Conservation (phyloP, 805 yeast species). For the Wickerhamomyces sydowiorum region DNA sequence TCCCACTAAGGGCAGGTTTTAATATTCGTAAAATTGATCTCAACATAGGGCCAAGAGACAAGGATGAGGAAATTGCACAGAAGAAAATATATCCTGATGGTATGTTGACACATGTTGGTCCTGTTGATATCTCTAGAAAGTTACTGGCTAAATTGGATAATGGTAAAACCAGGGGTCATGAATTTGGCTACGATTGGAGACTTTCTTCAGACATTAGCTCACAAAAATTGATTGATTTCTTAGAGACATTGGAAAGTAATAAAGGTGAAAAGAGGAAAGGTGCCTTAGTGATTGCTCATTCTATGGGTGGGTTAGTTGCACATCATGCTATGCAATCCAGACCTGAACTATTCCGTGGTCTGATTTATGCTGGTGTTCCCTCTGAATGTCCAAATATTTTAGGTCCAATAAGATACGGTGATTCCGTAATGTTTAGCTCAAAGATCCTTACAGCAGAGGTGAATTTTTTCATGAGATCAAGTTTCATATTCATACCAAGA, state of each 20-base stretch:
- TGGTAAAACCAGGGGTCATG: constrained; percentile 56
- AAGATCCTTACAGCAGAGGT: constrained; percentile 73
- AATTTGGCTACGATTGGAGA: constrained; percentile 95
- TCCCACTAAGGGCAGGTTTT: constrained; percentile 82
- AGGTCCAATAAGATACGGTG: constrained; percentile 83
- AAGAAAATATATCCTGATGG: constrained; percentile 64
- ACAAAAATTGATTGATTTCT: constrained; percentile 41
- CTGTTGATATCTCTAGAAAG: constrained; percentile 69
- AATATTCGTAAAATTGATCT: constrained; percentile 66
- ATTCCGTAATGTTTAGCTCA: constrained; percentile 68
- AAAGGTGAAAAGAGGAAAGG: constrained; percentile 45
- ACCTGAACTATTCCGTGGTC: constrained; percentile 65
- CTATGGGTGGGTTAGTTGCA: constrained; percentile 90
- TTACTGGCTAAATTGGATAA: constrained; percentile 52
- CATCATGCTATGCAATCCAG: constrained; percentile 70
- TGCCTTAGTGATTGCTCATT: constrained; percentile 74
- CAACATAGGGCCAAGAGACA: constrained; percentile 63
- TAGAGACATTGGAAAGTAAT: constrained; percentile 38
- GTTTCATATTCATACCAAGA: constrained; percentile 72
- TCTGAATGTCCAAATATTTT: constrained; percentile 77
- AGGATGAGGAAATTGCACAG: constrained; percentile 58
- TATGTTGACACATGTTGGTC: constrained; percentile 77
- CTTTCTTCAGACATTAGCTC: constrained; percentile 56
- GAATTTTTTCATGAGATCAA: constrained; percentile 84
- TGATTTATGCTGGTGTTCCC: constrained; percentile 81